phyloP scores from a whole-genome alignment of 768 basidiomycete species.

The Pleurotus ostreatus region DNA sequence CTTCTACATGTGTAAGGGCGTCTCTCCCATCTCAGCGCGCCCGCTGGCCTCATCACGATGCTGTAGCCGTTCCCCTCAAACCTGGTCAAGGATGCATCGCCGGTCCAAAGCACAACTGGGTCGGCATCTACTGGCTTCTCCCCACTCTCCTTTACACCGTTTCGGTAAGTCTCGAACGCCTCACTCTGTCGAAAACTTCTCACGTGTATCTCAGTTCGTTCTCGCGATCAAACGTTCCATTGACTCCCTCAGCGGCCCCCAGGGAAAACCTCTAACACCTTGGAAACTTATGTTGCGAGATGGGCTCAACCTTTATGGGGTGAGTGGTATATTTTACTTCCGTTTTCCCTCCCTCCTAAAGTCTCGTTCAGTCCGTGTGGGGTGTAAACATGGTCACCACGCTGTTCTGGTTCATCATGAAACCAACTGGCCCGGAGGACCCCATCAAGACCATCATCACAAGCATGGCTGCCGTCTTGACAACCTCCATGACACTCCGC shows the following conservation, averaged over 20 bases:
- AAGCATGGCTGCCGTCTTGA: constrained; percentile 82
- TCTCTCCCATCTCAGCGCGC: constrained; percentile 4
- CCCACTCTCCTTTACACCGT: constrained; percentile 69
- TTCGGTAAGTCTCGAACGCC: constrained; percentile 41
- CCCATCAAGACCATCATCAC: constrained; percentile 81
- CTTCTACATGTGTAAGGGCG: constrained; percentile 66
- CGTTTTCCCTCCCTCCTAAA: constrained; percentile 5
- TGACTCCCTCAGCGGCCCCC: constrained; percentile 38
- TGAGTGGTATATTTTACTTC: constrained; percentile 24
- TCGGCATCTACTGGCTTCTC: constrained; percentile 81
- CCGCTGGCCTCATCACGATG: constrained; percentile 3
- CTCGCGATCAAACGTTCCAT: constrained; percentile 61
- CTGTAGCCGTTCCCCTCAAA: constrained; percentile 62
- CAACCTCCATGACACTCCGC: constrained; percentile 84
- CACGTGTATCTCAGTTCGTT: constrained; percentile 34
- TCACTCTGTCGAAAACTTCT: no score
- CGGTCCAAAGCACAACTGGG: constrained; percentile 76
- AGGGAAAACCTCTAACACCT: constrained; percentile 51
- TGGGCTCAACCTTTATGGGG: constrained; percentile 81
- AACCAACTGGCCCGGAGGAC: constrained; percentile 54
- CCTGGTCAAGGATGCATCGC: constrained; percentile 83
- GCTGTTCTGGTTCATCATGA: constrained; percentile 84
- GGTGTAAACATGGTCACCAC: constrained; percentile 80
- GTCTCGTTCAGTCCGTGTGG: constrained; percentile 54
- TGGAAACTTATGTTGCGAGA: constrained; percentile 93